Conservation (phyloP, 2,329 filamentous ascomycete genomes). For the Tolypocladium amazonense region DNA sequence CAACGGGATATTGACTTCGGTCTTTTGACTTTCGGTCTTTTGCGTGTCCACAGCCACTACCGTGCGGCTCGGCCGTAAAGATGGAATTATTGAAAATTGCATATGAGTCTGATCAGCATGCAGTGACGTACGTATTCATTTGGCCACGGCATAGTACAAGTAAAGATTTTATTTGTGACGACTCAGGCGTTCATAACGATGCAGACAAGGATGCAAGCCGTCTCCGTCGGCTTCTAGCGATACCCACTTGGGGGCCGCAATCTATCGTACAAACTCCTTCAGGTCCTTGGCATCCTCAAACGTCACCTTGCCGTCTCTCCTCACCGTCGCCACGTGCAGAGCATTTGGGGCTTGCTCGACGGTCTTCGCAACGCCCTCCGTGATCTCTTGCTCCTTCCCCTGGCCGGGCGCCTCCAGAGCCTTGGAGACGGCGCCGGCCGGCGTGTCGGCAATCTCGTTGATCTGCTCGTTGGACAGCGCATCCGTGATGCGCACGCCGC, state of each 20-base stretch:
- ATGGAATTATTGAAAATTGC: no score
- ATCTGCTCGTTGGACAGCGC: constrained; percentile 68
- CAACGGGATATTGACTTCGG: neutral
- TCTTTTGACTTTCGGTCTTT: neutral
- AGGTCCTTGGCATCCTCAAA: constrained; percentile 51
- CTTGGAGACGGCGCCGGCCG: constrained; percentile 57
- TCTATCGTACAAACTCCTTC: constrained; percentile 40
- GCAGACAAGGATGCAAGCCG: neutral
- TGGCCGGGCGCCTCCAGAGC: constrained; percentile 39
- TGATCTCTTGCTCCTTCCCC: constrained; percentile 18
- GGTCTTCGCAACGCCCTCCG: constrained; percentile 11
- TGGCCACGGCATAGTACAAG: neutral
- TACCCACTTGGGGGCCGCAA: neutral
- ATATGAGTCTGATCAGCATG: neutral
- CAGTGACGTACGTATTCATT: neutral
- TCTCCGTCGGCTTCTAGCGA: neutral
- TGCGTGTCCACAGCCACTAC: neutral
- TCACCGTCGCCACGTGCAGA: constrained; percentile 46
- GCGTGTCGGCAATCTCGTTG: constrained; percentile 79
- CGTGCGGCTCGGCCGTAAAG: neutral
- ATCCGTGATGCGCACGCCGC: constrained; percentile 70
- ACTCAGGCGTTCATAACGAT: neutral
- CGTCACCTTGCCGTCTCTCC: constrained; percentile 53
- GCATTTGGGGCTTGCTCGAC: constrained; percentile 27
- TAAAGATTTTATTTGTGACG: no score